Conservation (phyloP, 345 rosid species). For the Brassica carinata region DNA sequence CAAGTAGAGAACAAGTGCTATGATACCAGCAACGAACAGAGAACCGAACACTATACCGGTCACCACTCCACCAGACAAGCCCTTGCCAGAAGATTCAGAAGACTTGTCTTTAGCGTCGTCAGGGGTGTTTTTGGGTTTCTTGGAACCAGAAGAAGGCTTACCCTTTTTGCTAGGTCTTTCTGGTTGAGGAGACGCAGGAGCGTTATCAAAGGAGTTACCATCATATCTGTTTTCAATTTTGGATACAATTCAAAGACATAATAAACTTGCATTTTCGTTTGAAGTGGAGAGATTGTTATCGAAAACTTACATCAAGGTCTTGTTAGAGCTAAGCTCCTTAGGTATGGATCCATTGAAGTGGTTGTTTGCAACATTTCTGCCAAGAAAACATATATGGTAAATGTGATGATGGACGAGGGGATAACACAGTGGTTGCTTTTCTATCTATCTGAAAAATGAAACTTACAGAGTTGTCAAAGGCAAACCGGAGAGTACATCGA, state of each 20-base stretch:
- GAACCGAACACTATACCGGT: constrained; percentile 70
- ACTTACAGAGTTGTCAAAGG: constrained; percentile 87
- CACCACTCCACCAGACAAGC: constrained; percentile 63
- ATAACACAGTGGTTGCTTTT: background rate
- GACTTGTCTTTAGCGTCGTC: constrained; percentile 43
- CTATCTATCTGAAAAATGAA: background rate
- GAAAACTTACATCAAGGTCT: constrained; percentile 68
- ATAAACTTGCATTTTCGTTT: background rate
- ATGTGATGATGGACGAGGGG: background rate
- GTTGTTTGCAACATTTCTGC: constrained; percentile 94
- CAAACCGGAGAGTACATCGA: constrained; percentile 60
- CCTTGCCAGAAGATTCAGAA: constrained; percentile 56
- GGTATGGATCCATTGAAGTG: constrained; percentile 93
- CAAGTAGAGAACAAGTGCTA: constrained; percentile 53
- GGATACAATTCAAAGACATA: constrained; percentile 18
- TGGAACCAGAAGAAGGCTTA: constrained; percentile 54
- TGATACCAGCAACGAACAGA: constrained; percentile 52
- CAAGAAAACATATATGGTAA: constrained; percentile 25
- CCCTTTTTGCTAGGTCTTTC: constrained; percentile 51
- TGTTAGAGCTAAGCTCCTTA: constrained; percentile 63
- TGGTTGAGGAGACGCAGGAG: constrained; percentile 80
- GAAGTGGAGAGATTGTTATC: background rate
- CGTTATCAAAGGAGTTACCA: constrained; percentile 85
- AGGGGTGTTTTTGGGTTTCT: constrained; percentile 34
- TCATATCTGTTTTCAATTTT: constrained; percentile 58